phyloP scores from a whole-genome alignment of 371 early-diverging fungal genomes.

The Mucor sp. region DNA sequence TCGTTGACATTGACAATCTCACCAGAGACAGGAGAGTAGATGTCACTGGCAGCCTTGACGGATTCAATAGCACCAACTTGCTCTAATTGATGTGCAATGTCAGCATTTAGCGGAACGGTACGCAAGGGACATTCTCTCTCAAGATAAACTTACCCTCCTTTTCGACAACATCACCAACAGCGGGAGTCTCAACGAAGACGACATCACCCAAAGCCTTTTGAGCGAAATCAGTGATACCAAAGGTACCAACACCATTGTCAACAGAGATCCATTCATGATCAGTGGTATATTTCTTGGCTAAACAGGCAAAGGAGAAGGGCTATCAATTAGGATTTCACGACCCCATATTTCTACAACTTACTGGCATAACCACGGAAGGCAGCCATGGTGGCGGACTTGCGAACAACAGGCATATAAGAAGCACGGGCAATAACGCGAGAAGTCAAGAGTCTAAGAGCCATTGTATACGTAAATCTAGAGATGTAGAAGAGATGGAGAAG shows the following conservation, averaged over 20 bases:
- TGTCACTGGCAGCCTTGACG: constrained; percentile 95
- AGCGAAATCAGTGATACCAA: constrained; percentile 94
- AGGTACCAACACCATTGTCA: constrained; percentile 76
- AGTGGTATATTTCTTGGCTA: constrained; percentile 74
- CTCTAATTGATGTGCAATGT: constrained; percentile 39
- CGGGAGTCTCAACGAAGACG: constrained; percentile 87
- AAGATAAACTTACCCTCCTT: constrained; percentile 54
- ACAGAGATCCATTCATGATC: constrained; percentile 95
- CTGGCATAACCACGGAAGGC: constrained; percentile 50
- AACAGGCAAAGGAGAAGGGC: background rate
- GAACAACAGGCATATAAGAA: constrained; percentile 42
- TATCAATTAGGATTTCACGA: background rate
- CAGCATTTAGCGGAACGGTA: background rate
- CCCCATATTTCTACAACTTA: constrained; percentile 23
- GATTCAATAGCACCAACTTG: constrained; percentile 89
- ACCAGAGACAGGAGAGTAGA: constrained; percentile 90
- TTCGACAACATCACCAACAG: constrained; percentile 61
- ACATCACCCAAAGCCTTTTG: constrained; percentile 93
- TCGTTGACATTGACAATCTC: constrained; percentile 80
- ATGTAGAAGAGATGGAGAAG: constrained; percentile 12
- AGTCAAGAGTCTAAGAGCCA: constrained; percentile 51
- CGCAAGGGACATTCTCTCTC: background rate
- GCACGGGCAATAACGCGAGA: constrained; percentile 40
- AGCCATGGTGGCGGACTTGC: constrained; percentile 38
- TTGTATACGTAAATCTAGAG: constrained; percentile 8